A percentile compares a stretch with the other conserved stretches of the same genome.
These are phyloP conservation scores for Hymenoscyphus fraxineus DNA, from an alignment of 2,329 filamentous ascomycete species.

Conservation along the genomic window DNA sequence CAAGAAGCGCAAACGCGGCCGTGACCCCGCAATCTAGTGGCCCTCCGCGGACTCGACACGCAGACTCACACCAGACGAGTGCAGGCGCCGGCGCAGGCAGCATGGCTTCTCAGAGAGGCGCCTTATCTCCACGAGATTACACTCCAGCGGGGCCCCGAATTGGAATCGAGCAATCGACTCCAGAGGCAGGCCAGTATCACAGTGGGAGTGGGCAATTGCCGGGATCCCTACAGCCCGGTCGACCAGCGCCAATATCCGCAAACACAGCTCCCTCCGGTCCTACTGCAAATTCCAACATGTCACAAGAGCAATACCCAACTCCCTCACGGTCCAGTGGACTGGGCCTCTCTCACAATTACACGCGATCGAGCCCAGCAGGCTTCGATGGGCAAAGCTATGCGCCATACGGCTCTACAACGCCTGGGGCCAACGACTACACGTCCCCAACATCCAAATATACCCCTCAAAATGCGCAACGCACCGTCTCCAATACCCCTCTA, in stretches of 20 bases:
- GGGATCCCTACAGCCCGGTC: conserved; percentile 57
- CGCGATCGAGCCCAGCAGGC: conserved; percentile 72
- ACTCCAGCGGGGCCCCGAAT: conserved; percentile 48
- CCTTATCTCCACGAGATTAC: conserved; percentile 43
- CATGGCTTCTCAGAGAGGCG: conserved; percentile 29
- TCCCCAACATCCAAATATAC: conserved; percentile 54
- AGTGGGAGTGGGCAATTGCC: conserved; percentile 45
- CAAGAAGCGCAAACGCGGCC: conserved; percentile 24
- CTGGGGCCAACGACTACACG: conserved; percentile 58
- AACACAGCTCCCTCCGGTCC: conserved; percentile 58
- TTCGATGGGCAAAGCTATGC: conserved; percentile 53
- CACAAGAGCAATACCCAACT: conserved; percentile 56
- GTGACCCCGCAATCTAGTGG: conserved; percentile 45
- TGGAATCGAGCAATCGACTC: conserved; percentile 55
- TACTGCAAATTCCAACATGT: conserved; percentile 48
- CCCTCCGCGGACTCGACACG: conserved; percentile 46
- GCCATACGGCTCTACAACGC: conserved; percentile 61
- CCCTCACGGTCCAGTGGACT: conserved; percentile 64
- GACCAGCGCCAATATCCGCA: conserved; percentile 49
- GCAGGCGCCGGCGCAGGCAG: conserved; percentile 34
- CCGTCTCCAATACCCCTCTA: conserved; percentile 77
- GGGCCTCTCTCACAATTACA: conserved; percentile 69
- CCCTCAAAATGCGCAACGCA: conserved; percentile 55
- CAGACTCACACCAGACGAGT: conserved; percentile 55
- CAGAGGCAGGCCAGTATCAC: conserved; percentile 45